A percentile compares a stretch with the other conserved stretches of the same genome.
These are phyloP conservation scores for Neonectria sp. DNA, from an alignment of 2,329 filamentous ascomycete species.

Conservation along the genomic window DNA sequence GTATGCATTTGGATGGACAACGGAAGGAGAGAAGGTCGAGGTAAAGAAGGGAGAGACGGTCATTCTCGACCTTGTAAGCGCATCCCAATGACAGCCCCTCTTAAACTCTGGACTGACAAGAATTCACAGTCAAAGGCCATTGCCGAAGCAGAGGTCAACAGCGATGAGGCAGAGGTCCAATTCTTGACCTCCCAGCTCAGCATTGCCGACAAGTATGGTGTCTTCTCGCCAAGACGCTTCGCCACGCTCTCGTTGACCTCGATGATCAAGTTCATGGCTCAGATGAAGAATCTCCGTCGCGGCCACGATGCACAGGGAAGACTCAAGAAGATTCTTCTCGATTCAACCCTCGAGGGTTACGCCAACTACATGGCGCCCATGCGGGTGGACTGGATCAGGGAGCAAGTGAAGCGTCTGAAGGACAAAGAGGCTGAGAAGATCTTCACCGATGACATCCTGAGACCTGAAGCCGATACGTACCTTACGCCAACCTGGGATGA, in stretches of 20 bases:
- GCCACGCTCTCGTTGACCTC: constrained; percentile 25
- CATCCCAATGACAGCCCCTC: neutral
- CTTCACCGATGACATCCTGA: constrained; percentile 19
- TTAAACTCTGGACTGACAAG: no score
- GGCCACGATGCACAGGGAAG: constrained; percentile 32
- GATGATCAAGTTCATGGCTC: constrained; percentile 37
- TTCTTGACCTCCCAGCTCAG: constrained; percentile 22
- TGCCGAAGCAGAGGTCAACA: neutral
- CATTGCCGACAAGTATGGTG: constrained; percentile 37
- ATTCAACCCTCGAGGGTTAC: constrained; percentile 31
- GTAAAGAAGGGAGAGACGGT: constrained; percentile 8
- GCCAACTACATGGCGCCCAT: constrained; percentile 43
- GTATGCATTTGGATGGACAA: no score
- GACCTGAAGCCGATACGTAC: constrained; percentile 35
- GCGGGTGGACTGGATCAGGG: constrained; percentile 19
- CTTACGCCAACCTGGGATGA: constrained; percentile 41
- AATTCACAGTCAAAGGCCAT: neutral
- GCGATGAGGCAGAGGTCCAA: neutral
- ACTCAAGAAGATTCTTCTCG: constrained; percentile 35
- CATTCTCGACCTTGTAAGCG: constrained; percentile 35
- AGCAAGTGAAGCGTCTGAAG: neutral
- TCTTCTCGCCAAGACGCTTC: constrained; percentile 32
- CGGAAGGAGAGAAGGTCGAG: no score
- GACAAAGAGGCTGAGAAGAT: constrained; percentile 22
- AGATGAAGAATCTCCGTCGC: constrained; percentile 37